Conservation (phyloP, 2,329 filamentous ascomycete species). For the Pseudocercospora pini-densiflorae region DNA sequence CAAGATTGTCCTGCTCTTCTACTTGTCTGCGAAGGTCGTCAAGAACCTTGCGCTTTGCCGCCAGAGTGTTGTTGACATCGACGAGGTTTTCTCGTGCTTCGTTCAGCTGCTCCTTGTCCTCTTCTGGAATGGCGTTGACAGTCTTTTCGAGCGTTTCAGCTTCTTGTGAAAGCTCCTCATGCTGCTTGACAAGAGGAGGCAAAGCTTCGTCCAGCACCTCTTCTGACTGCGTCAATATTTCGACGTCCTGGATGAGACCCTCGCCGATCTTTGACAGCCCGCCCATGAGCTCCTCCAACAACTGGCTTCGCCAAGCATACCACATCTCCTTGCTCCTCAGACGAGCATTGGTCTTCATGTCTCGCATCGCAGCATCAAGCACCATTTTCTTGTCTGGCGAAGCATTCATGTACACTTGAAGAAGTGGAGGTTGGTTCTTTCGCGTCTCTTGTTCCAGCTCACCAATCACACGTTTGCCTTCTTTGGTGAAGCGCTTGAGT, state of each 20-base stretch:
- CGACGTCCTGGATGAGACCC: constrained; percentile 76
- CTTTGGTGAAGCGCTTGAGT: constrained; percentile 94
- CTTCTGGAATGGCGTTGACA: constrained; percentile 76
- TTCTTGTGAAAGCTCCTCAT: constrained; percentile 66
- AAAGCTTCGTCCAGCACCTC: constrained; percentile 69
- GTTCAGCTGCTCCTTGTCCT: constrained; percentile 78
- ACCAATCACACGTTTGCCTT: constrained; percentile 85
- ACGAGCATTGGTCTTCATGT: constrained; percentile 90
- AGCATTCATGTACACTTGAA: constrained; percentile 88
- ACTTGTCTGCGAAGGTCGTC: constrained; percentile 69
- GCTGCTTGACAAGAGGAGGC: constrained; percentile 65
- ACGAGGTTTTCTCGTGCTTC: constrained; percentile 71
- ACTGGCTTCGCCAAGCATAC: constrained; percentile 96
- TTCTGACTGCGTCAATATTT: constrained; percentile 69
- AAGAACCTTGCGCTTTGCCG: constrained; percentile 70
- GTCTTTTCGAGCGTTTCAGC: constrained; percentile 67
- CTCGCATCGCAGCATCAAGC: constrained; percentile 98
- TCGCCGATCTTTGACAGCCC: constrained; percentile 76
- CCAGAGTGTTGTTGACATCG: constrained; percentile 69
- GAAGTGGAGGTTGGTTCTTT: constrained; percentile 87
- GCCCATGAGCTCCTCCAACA: constrained; percentile 80
- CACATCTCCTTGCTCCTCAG: constrained; percentile 93
- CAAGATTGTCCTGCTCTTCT: constrained; percentile 66
- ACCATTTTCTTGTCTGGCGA: constrained; percentile 79
- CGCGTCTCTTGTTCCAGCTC: constrained; percentile 89